These are phyloP conservation scores for Hygrocybe punicea DNA, from an alignment of 768 basidiomycete genomes.

Conservation along the genomic window DNA sequence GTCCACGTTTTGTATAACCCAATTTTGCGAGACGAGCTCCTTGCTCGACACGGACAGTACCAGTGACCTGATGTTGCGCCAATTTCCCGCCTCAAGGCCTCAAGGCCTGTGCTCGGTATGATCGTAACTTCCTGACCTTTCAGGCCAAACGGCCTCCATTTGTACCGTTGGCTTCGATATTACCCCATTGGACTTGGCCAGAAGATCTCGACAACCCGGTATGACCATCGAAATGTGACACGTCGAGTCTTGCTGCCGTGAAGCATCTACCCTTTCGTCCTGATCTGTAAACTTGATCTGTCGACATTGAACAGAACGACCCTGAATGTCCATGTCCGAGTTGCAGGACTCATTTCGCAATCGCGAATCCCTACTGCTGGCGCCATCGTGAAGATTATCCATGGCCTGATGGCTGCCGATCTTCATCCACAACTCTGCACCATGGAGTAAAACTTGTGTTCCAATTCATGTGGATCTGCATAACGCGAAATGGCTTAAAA, in stretches of 20 bases:
- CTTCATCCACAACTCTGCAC: constrained; percentile 42
- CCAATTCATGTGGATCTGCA: constrained; percentile 21
- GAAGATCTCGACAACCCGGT: no score
- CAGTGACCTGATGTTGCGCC: background rate
- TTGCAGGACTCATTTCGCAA: constrained; percentile 31
- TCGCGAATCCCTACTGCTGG: constrained; percentile 19
- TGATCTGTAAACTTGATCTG: background rate
- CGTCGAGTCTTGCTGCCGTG: background rate
- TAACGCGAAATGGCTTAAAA: constrained; percentile 16
- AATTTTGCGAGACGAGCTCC: no score
- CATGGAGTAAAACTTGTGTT: constrained; percentile 31
- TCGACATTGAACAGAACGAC: background rate
- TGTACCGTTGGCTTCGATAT: background rate
- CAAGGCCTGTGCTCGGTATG: background rate
- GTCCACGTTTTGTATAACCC: no score
- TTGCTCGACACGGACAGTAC: background rate
- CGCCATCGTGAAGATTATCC: constrained; percentile 20
- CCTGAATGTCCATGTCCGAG: constrained; percentile 14
- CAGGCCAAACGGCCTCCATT: background rate
- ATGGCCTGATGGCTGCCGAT: constrained; percentile 35
- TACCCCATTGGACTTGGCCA: background rate
- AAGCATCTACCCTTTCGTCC: background rate
- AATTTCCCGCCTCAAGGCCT: background rate
- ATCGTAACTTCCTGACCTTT: background rate
- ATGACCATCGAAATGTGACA: no score